Conservation (phyloP, 306 rosid species). For the Chamaecrista fasciculata region DNA sequence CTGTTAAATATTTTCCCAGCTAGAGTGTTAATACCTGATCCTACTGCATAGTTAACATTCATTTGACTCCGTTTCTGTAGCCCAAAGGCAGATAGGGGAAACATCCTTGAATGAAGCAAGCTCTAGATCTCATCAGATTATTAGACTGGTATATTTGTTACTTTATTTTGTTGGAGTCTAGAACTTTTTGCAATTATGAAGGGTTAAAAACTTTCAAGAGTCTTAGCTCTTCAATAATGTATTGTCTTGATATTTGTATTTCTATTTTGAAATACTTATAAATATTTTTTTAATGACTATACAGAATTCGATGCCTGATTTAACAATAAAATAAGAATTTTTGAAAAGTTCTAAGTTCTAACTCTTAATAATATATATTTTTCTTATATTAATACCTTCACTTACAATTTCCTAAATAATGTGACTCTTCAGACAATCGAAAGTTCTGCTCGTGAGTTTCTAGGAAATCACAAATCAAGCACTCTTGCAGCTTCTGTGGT, state of each 20-base stretch:
- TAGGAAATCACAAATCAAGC: slow-evolving; percentile 75
- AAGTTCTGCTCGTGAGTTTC: slow-evolving; percentile 75
- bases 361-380: too few relatives aligned
- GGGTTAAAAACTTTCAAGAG: too few relatives aligned
- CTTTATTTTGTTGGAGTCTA: slow-evolving; percentile 1
- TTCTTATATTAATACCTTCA: background rate
- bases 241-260: too few relatives aligned
- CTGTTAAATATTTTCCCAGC: slow-evolving; percentile 7
- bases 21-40: too few relatives aligned
- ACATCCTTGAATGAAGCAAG: slow-evolving; percentile 90
- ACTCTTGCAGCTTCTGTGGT: slow-evolving; percentile 89
- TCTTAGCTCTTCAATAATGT: too few relatives aligned
- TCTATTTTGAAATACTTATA: too few relatives aligned
- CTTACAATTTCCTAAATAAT: slow-evolving; percentile 17
- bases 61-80: slow-evolving; percentile 41
- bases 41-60: slow-evolving; percentile 16
- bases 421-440: slow-evolving; percentile 66
- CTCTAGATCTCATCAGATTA: slow-evolving; percentile 98
- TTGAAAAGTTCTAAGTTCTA: too few relatives aligned
- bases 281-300: too few relatives aligned
- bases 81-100: slow-evolving; percentile 94
- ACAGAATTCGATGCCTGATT: too few relatives aligned
- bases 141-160: slow-evolving; percentile 62
- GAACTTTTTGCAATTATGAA: slow-evolving; percentile 5
- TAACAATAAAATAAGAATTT: too few relatives aligned